phyloP scores from a whole-genome alignment of 1,284 basidiomycete species.

The Stygiomarasmius scandens region DNA sequence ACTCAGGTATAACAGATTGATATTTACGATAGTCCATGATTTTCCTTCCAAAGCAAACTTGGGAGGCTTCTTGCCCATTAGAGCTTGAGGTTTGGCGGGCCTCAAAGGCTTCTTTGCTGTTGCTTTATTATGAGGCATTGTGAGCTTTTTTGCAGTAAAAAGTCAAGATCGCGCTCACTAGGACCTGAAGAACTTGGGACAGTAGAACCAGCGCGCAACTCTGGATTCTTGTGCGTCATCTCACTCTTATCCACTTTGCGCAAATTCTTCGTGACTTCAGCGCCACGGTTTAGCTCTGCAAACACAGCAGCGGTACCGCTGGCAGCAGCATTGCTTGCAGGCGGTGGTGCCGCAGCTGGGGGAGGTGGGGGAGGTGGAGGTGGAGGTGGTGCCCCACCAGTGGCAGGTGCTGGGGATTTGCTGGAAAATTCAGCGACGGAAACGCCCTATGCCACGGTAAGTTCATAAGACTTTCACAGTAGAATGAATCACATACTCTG shows the following conservation, averaged over 20 bases:
- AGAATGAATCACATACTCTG: constrained; percentile 49
- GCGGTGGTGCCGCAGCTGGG: constrained; percentile 55
- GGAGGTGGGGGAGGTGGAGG: constrained; percentile 50
- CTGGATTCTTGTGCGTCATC: constrained; percentile 99
- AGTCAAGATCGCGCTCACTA: constrained; percentile 22
- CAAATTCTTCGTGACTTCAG: constrained; percentile 86
- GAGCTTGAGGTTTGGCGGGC: constrained; percentile 79
- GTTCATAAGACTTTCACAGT: not conserved
- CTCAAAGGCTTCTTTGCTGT: constrained; percentile 69
- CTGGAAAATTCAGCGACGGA: constrained; percentile 58
- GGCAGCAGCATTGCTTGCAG: constrained; percentile 43
- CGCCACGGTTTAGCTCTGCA: constrained; percentile 89
- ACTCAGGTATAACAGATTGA: not conserved
- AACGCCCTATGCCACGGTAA: constrained; percentile 25
- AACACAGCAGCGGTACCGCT: constrained; percentile 88
- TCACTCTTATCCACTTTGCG: constrained; percentile 95
- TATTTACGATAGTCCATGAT: constrained; percentile 90
- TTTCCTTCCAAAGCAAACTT: constrained; percentile 90
- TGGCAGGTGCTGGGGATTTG: constrained; percentile 33
- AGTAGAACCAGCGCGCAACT: constrained; percentile 66
- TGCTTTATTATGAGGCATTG: constrained; percentile 11
- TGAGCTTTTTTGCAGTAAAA: too few species aligned
- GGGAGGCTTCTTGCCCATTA: constrained; percentile 89
- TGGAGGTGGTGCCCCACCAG: constrained; percentile 34
- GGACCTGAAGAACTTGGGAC: constrained; percentile 57